phyloP scores from a whole-genome alignment of 208 protist species.

The Wallacemonas collosoma region DNA sequence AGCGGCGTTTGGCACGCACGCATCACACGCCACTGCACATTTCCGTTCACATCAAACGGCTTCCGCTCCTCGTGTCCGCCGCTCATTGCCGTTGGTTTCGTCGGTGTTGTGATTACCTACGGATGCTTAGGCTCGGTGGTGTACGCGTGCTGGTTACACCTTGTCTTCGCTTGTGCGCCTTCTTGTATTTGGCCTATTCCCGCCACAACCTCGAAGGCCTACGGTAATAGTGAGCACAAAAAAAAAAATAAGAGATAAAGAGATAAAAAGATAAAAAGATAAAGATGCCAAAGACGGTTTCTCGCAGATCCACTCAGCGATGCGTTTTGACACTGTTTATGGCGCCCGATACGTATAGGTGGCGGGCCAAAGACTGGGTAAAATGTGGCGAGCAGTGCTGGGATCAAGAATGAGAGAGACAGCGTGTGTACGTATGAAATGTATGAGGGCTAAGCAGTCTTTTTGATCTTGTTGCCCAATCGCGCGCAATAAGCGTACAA shows the following conservation, averaged over 20 bases:
- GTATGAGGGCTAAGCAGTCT: no score
- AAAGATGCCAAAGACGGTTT: neutral
- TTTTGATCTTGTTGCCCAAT: no score
- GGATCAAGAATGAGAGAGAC: no score
- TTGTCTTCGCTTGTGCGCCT: neutral
- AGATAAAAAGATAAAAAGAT: conserved; percentile 4
- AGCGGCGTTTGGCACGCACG: conserved; percentile 47
- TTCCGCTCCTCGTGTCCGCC: neutral
- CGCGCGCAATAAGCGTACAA: no score
- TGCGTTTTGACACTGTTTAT: no score
- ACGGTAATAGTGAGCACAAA: neutral
- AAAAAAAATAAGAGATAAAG: neutral
- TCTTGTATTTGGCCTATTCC: neutral
- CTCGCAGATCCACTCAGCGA: no score
- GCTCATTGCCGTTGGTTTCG: neutral
- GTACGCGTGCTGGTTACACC: neutral
- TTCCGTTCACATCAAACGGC: conserved; percentile 35
- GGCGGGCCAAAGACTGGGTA: no score
- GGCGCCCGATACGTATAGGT: no score
- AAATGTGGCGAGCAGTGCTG: no score
- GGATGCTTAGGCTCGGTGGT: no score
- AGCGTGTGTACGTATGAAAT: no score
- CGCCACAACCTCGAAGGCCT: neutral
- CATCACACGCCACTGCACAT: conserved; percentile 47
- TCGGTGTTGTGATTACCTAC: no score